Evolutionary conservation across 2,329 filamentous ascomycete species (phyloP).

Genomic region (Penicillium thymicola): DNA sequence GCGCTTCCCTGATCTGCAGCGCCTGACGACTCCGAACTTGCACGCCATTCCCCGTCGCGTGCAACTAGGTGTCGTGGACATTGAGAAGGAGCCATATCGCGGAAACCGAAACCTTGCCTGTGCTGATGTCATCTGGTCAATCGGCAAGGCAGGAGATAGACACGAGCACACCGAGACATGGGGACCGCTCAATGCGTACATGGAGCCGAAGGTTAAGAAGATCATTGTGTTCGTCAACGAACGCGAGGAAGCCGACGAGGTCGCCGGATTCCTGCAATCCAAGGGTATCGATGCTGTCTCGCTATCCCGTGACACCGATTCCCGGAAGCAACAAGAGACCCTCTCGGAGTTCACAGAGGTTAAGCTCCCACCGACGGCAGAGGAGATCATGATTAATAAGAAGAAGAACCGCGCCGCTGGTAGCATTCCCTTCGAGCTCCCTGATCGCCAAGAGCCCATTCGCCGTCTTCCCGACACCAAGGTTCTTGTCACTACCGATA

Average conservation of each 20-base stretch:
- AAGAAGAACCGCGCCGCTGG: slow-evolving; percentile 33
- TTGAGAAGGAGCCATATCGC: slow-evolving; percentile 85
- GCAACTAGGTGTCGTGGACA: slow-evolving; percentile 88
- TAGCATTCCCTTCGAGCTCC: slow-evolving; percentile 41
- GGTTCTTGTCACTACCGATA: slow-evolving; percentile 89
- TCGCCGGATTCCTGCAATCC: slow-evolving; percentile 71
- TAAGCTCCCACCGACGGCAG: slow-evolving; percentile 34
- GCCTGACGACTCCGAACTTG: slow-evolving; percentile 90
- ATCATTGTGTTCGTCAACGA: slow-evolving; percentile 97
- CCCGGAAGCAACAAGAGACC: slow-evolving; percentile 72
- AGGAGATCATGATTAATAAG: slow-evolving; percentile 33
- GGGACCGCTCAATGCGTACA: slow-evolving; percentile 33
- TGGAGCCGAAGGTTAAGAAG: slow-evolving; percentile 65
- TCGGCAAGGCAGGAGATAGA: slow-evolving; percentile 70
- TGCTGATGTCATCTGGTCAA: slow-evolving; percentile 90
- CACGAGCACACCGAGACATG: slow-evolving; percentile 25
- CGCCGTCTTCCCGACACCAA: slow-evolving; percentile 71
- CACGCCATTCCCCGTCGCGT: slow-evolving; percentile 94
- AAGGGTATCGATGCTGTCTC: slow-evolving; percentile 89
- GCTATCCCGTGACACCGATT: slow-evolving; percentile 77
- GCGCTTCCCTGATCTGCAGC: slow-evolving; percentile 76
- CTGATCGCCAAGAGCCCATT: slow-evolving; percentile 33
- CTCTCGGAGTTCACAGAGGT: slow-evolving; percentile 67
- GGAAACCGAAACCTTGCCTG: slow-evolving; percentile 92
- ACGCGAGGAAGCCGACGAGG: slow-evolving; percentile 78